Percentiles rank a stretch among this genome's conserved stretches.
phyloP scores from a whole-genome alignment of 78 protist species.

The Tieghemostelium lacteum region DNA sequence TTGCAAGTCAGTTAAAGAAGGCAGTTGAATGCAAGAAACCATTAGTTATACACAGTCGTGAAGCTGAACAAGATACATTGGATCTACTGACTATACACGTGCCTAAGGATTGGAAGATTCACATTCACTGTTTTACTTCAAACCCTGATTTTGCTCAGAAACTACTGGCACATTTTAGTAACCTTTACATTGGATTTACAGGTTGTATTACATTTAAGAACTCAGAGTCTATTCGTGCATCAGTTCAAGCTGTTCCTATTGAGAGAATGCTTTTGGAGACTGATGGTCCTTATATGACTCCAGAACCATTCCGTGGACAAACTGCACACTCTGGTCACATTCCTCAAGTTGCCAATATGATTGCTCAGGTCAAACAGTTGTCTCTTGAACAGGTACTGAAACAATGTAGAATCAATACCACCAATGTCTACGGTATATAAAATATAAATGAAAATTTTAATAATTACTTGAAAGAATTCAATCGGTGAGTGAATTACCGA shows the following conservation, averaged over 20 bases:
- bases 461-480: no score
- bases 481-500: no score
- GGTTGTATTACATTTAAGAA: constrained; percentile 85
- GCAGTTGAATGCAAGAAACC: constrained; percentile 80
- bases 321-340: constrained; percentile 88
- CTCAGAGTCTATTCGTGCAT: constrained; percentile 63
- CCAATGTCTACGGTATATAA: constrained; percentile 65
- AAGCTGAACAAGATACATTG: constrained; percentile 88
- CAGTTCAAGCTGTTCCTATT: constrained; percentile 69
- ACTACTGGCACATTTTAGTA: constrained; percentile 72
- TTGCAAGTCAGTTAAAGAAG: constrained; percentile 58
- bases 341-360: constrained; percentile 81
- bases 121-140: constrained; percentile 89
- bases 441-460: not conserved
- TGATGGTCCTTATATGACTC: constrained; percentile 93
- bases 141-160: constrained; percentile 27
- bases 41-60: constrained; percentile 87
- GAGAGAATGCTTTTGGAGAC: constrained; percentile 88
- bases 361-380: constrained; percentile 70
- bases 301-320: constrained; percentile 85
- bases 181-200: constrained; percentile 89
- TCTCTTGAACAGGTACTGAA: constrained; percentile 36
- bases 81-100: constrained; percentile 49
- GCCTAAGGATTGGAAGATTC: constrained; percentile 80
- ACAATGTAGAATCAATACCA: constrained; percentile 67